A percentile compares a stretch with the other conserved stretches of the same genome.
phyloP scores from a whole-genome alignment of 2,329 filamentous ascomycete genomes.

The Teratosphaeria zuluensis region DNA sequence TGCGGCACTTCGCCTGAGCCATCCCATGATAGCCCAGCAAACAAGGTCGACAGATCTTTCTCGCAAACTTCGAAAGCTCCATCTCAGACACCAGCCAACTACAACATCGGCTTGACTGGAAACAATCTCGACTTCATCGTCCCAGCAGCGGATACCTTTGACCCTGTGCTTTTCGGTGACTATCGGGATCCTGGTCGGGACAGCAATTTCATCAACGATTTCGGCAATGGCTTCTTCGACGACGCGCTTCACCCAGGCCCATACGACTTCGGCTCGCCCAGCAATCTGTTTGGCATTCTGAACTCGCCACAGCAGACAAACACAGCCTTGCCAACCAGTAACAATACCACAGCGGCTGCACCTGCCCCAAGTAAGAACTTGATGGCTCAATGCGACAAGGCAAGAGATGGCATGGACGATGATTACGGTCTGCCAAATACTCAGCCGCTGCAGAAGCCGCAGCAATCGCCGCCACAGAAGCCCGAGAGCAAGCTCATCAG shows the following conservation, averaged over 20 bases:
- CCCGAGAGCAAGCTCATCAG: constrained; percentile 53
- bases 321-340: constrained; percentile 6
- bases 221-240: constrained; percentile 58
- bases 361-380: constrained; percentile 43
- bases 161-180: constrained; percentile 82
- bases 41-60: constrained; percentile 38
- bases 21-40: constrained; percentile 60
- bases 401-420: constrained; percentile 61
- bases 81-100: constrained; percentile 5
- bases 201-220: constrained; percentile 58
- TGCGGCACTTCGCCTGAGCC: constrained; percentile 74
- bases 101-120: constrained; percentile 4
- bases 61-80: constrained; percentile 10
- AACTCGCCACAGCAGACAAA: constrained; percentile 25
- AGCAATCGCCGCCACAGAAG: constrained; percentile 8
- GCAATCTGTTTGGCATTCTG: constrained; percentile 52
- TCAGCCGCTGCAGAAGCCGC: not conserved
- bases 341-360: constrained; percentile 2
- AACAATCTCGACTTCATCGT: constrained; percentile 17
- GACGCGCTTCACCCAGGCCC: constrained; percentile 33
- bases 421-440: constrained; percentile 32
- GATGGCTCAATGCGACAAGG: constrained; percentile 66
- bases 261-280: constrained; percentile 67
- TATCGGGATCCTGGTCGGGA: constrained; percentile 87
- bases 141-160: constrained; percentile 59